These are phyloP conservation scores for Aspergillus biplanus DNA, from an alignment of 495 filamentous ascomycete species.

Conservation along the genomic window DNA sequence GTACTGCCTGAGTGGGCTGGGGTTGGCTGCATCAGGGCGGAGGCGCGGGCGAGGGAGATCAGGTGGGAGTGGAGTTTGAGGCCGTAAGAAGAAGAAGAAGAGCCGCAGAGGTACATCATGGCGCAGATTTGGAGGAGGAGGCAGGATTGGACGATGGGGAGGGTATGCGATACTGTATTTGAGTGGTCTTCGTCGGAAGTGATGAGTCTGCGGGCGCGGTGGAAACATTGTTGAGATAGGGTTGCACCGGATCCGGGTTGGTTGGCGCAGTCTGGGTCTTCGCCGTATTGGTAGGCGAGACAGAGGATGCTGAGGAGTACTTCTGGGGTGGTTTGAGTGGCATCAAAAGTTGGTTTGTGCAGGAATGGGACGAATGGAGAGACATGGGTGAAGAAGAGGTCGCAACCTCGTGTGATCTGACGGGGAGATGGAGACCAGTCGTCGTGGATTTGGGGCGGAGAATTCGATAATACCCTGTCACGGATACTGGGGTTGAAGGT, in stretches of 20 bases:
- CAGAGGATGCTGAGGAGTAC: slow-evolving; percentile 39
- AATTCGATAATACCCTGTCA: slow-evolving; percentile 20
- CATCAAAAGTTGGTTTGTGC: slow-evolving; percentile 37
- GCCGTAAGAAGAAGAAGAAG: slow-evolving; percentile 33
- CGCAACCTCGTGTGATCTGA: slow-evolving; percentile 33
- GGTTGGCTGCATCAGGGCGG: slow-evolving; percentile 32
- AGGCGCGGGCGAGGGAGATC: slow-evolving; percentile 36
- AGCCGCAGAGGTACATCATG: slow-evolving; percentile 43
- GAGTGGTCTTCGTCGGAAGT: slow-evolving; percentile 22
- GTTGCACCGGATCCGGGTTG: slow-evolving; percentile 31
- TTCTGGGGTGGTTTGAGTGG: slow-evolving; percentile 21
- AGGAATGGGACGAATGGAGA: slow-evolving; percentile 40
- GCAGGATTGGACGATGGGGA: slow-evolving; percentile 35
- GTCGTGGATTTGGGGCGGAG: slow-evolving; percentile 25
- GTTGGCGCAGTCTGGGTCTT: slow-evolving; percentile 37
- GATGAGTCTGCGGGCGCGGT: slow-evolving; percentile 33
- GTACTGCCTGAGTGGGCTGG: slow-evolving; percentile 22
- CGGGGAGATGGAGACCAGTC: slow-evolving; percentile 30
- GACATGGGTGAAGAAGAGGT: slow-evolving; percentile 37
- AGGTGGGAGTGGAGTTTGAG: slow-evolving; percentile 40
- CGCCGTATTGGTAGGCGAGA: slow-evolving; percentile 41
- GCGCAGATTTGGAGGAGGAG: slow-evolving; percentile 39
- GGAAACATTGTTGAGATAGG: slow-evolving; percentile 37
- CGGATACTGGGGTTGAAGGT: not conserved
- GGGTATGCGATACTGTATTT: slow-evolving; percentile 16